Conservation (phyloP, 2,329 filamentous ascomycete genomes). For the Cladosporium sphaerospermum region DNA sequence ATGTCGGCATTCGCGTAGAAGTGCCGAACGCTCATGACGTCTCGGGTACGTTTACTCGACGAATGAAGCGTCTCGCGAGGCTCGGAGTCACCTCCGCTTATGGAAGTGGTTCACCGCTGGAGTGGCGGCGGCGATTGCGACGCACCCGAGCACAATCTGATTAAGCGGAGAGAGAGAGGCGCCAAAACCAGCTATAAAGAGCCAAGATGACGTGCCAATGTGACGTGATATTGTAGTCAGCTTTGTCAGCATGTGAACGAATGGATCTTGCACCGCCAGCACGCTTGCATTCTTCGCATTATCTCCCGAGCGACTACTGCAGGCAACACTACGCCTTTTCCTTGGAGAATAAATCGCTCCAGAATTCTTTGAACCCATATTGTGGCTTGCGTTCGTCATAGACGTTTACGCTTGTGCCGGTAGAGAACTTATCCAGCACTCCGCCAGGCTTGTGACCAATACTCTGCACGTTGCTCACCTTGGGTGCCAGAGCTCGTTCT, state of each 20-base stretch:
- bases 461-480: conserved; percentile 34
- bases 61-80: neutral
- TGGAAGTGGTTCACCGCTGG: neutral
- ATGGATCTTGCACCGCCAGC: too few relatives aligned
- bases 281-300: too few relatives aligned
- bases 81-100: neutral
- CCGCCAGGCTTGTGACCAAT: conserved; percentile 42
- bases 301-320: too few relatives aligned
- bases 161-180: too few relatives aligned
- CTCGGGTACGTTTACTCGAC: neutral
- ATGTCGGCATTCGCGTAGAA: neutral
- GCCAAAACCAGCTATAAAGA: too few relatives aligned
- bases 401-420: conserved; percentile 51
- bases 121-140: neutral
- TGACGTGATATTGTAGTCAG: too few relatives aligned
- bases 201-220: too few relatives aligned
- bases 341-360: conserved; percentile 66
- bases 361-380: conserved; percentile 86
- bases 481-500: conserved; percentile 54
- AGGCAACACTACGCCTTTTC: neutral
- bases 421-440: conserved; percentile 57
- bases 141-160: neutral
- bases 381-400: conserved; percentile 68
- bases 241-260: too few relatives aligned
- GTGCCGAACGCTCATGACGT: neutral